A percentile compares a stretch with the other conserved stretches of the same genome.
phyloP scores from a whole-genome alignment of 2,329 filamentous ascomycete genomes.

The Sarocladiaceae sp. region DNA sequence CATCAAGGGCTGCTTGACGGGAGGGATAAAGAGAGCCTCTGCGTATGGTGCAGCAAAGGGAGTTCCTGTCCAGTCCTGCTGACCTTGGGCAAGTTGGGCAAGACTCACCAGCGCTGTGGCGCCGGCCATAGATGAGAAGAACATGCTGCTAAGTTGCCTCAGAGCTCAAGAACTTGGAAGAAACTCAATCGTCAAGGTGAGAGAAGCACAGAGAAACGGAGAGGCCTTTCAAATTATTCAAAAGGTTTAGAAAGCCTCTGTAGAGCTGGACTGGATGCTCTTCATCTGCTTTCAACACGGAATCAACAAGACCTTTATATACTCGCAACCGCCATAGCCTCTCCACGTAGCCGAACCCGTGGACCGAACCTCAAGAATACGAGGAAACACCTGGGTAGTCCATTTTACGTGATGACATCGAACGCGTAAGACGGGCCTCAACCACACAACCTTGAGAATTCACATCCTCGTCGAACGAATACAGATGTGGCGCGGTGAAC shows the following conservation, averaged over 20 bases:
- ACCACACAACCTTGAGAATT: not conserved
- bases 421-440: too few species aligned
- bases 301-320: not conserved
- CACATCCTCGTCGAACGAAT: not conserved
- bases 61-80: constrained; percentile 1
- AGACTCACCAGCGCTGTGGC: not conserved
- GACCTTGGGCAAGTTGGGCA: not conserved
- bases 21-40: constrained; percentile 25
- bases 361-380: not conserved
- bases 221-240: not conserved
- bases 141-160: not conserved
- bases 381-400: not conserved
- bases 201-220: not conserved
- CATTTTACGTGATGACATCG: too few species aligned
- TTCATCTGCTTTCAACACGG: not conserved
- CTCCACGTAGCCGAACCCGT: not conserved
- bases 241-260: not conserved
- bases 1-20: constrained; percentile 35
- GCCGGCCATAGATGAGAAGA: constrained; percentile 1
- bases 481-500: not conserved
- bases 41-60: not conserved
- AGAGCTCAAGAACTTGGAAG: not conserved
- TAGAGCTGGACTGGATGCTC: not conserved
- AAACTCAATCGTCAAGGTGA: not conserved
- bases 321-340: not conserved